A percentile compares a stretch with the other conserved stretches of the same genome.
Evolutionary conservation across 768 basidiomycete genomes (phyloP).

Genomic region (Suillus tomentosus): DNA sequence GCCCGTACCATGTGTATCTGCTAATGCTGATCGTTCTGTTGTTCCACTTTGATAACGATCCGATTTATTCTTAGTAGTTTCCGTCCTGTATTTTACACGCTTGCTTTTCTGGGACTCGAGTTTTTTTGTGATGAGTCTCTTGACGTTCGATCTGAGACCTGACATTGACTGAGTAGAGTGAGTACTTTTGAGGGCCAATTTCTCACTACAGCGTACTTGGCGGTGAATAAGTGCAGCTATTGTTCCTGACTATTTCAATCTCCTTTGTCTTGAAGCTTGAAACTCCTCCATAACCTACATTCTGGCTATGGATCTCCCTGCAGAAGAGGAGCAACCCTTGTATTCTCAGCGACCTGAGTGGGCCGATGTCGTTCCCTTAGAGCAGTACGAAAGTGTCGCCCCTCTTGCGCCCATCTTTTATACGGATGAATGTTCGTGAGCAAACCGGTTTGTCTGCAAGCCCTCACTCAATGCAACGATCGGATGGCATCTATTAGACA

Average conservation of each 20-base stretch:
- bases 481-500: conserved; percentile 53
- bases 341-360: conserved; percentile 73
- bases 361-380: conserved; percentile 76
- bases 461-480: conserved; percentile 13
- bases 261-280: conserved; percentile 4
- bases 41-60: conserved; percentile 20
- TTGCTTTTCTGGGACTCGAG: conserved; percentile 16
- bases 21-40: conserved; percentile 9
- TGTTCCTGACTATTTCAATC: not conserved
- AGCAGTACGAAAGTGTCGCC: conserved; percentile 76
- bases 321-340: conserved; percentile 26
- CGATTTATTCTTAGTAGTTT: conserved; percentile 23
- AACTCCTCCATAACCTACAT: not conserved
- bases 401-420: conserved; percentile 95
- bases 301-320: conserved; percentile 2
- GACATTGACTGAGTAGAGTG: no score
- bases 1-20: conserved; percentile 13
- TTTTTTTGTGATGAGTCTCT: conserved; percentile 1
- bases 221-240: not conserved
- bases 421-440: conserved; percentile 74
- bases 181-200: not conserved
- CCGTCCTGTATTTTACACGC: conserved; percentile 24
- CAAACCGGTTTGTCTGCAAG: conserved; percentile 11
- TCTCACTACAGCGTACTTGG: not conserved
- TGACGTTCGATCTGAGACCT: not conserved